Evolutionary conservation across 345 rosid species (phyloP).

Genomic region (Draba incana): DNA sequence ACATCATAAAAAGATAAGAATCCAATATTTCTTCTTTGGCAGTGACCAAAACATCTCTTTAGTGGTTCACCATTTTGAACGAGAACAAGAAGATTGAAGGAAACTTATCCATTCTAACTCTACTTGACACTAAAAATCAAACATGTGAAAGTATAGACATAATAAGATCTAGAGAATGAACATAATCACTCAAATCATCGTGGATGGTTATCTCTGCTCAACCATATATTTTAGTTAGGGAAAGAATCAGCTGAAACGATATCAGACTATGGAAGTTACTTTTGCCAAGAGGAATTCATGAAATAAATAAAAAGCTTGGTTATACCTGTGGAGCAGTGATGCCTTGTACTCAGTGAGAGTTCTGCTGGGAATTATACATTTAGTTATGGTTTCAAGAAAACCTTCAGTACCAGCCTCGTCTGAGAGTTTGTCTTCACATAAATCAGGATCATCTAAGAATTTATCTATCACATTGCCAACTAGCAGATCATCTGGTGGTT

Average conservation of each 20-base stretch:
- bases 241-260: slow-evolving; percentile 23
- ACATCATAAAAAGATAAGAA: slow-evolving; percentile 12
- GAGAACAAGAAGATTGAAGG: slow-evolving; percentile 12
- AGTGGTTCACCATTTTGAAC: slow-evolving; percentile 22
- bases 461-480: slow-evolving; percentile 78
- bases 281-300: slow-evolving; percentile 18
- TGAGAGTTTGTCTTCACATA: slow-evolving; percentile 88
- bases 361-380: slow-evolving; percentile 58
- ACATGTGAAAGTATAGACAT: slow-evolving; percentile 17
- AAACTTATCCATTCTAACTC: slow-evolving; percentile 22
- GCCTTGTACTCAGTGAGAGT: slow-evolving; percentile 69
- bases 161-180: not conserved
- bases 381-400: slow-evolving; percentile 69
- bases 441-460: slow-evolving; percentile 78
- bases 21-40: slow-evolving; percentile 20
- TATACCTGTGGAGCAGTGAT: slow-evolving; percentile 60
- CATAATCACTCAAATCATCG: slow-evolving; percentile 13
- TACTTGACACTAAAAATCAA: slow-evolving; percentile 25
- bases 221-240: slow-evolving; percentile 18
- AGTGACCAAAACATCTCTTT: slow-evolving; percentile 22
- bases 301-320: slow-evolving; percentile 2
- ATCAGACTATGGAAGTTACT: not conserved
- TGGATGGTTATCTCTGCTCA: slow-evolving; percentile 20
- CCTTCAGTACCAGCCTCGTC: slow-evolving; percentile 86
- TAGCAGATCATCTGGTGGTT: slow-evolving; percentile 88